Evolutionary conservation across 129 eudicot genomes (phyloP), one percentile per base, ranked within the genome.

Genomic region (Saposhnikovia divaricata): DNA sequence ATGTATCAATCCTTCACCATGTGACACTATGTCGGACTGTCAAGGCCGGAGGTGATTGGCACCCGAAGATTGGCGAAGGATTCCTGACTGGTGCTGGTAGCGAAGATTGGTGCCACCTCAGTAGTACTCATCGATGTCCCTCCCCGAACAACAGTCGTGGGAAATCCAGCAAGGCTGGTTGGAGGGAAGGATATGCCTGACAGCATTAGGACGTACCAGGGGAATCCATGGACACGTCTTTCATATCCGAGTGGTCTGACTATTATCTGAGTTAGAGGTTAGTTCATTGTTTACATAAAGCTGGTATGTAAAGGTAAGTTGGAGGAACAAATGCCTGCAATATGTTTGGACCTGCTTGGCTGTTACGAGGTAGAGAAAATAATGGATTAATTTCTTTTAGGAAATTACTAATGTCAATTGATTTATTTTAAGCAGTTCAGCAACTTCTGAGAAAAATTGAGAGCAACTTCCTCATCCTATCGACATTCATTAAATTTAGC

Each of bases 1-100:
- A 90, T 34, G 93, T 89, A 21, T 93, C 98, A 6, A 89, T 93
- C 11, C 88, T 93, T 78, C 96, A 93, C 83, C 93, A 93, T 46
- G 96, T 93, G 80, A 93, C 98, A 1, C 81, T 93, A 11, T 93
- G 98, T 3, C 96, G 98, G 34, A 90, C 98, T 0, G 96, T 96
- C 53, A 93, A 93, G 79, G 87, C 84, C 7, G 91, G 89, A 39
- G 96, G 96, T 2, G 96, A 90, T 72, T 89, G 96, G 45, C 98
- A 93, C 84, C 98, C 98, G 2, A 93, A 93, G 89, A 90, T 90
- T 12, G 96, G 91, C 12, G 96, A 92, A 55, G 97, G 97, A 2
- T 96, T 92, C 70, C 63, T 93, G 80, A 93, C 90, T 8, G 98
- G 96, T n/a, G 98, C 98, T 40, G 96, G 93, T 25, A 92, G 98